Percentiles rank a stretch among this genome's conserved stretches.
Evolutionary conservation across 2,329 filamentous ascomycete species (phyloP).

Genomic region (Fusarium acutatum): DNA sequence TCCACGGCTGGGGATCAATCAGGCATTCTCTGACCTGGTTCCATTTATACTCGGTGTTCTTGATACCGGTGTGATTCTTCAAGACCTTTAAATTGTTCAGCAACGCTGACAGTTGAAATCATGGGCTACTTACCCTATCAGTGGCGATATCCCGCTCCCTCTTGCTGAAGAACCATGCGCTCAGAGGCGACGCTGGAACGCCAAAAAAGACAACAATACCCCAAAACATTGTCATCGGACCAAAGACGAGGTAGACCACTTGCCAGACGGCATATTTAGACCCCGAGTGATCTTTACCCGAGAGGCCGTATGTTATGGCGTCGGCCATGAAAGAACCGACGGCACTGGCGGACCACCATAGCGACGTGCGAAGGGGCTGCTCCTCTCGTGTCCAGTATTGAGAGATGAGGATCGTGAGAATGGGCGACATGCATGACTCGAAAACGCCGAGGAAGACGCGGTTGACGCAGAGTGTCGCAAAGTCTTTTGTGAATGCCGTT

Average conservation of each 20-base stretch:
- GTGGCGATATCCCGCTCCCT: rapidly evolving
- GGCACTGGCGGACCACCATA: background rate
- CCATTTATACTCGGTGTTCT: background rate
- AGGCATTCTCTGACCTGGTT: background rate
- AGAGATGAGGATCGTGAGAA: background rate
- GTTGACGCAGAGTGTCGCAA: background rate
- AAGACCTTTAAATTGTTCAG: background rate
- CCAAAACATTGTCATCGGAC: background rate
- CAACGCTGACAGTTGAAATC: background rate
- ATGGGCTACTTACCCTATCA: background rate
- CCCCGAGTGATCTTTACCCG: background rate
- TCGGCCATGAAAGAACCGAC: background rate
- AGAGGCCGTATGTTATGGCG: background rate
- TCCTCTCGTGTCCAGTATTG: background rate
- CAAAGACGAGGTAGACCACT: background rate
- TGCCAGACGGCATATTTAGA: background rate
- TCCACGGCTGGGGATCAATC: background rate
- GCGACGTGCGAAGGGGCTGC: background rate
- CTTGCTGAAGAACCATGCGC: background rate
- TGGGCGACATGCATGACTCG: background rate
- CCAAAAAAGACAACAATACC: background rate
- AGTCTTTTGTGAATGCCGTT: background rate
- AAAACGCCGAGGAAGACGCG: background rate
- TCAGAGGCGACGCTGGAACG: background rate
- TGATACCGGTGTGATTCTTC: background rate